Base-by-base conservation (phyloP, 768 basidiomycete genomes). In the Trametes elegans region DNA sequence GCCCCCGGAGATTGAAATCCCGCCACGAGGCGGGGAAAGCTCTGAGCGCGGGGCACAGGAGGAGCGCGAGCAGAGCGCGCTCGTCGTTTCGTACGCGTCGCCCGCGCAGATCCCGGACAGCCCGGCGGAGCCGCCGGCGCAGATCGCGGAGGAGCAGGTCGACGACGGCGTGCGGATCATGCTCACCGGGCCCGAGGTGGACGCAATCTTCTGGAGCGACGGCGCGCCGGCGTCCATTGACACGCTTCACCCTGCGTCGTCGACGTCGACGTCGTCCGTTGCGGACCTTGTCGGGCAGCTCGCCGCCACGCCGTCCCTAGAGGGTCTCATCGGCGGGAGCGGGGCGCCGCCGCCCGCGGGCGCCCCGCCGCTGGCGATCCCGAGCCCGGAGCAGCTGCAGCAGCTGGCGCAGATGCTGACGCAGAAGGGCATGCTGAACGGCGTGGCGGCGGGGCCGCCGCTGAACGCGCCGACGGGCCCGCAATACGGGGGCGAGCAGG, bases 11-110 rank as follows among this genome's bases (percentile, higher is more conserved):
- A 67, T 84, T 57, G 82, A 84, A 35, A 61, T 74, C 31, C 69
- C 67, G 24, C 72, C 72, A 63, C 82, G 88, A 55, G 91, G 91
- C 34, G 75, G 78, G 51, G 71, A 79, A 55, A 93, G 90, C 66
- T 68, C 78, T 61, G 91, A 93, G 70, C 87, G 82, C 68, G 62
- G 60, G 32, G 74, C 74, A 19, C 91, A 93, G 70, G 91, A 87
- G 68, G 78, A 84, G 68, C 82, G 91, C 49, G 91, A 93, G 67
- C 81, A 85, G 68, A 85, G 82, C 14, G 86, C 87, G 26, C 76
- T 93, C 19, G 80, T 81, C 23, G 89, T 90, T 38, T 68, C 88
- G 29, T 93, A 93, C 68, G 84, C 87, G 76, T 78, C 78, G 11
- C 68, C 75, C 40, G 75, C 78, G 41, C 87, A 87, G 59, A 87